Evolutionary conservation across 192 early-diverging fungal species (phyloP), one percentile per base, ranked within the genome.

Genomic region (Powellomyces hirtus): DNA sequence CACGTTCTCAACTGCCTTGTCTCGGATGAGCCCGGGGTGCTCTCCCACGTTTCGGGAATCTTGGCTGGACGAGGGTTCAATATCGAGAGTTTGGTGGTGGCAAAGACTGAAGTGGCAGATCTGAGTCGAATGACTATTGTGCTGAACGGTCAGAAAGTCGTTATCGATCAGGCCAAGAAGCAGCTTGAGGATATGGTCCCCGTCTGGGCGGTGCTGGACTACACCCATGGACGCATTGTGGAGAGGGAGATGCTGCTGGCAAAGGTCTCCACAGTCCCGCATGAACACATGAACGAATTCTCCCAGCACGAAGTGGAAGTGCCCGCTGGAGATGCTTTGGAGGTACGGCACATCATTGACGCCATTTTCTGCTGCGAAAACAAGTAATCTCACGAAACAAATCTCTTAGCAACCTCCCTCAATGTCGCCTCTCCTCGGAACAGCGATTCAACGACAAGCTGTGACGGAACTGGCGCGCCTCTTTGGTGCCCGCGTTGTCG

Each of bases 201-300:
- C 24, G 92, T 99, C 14, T 98, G 94, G 94, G 95, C 95, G 29
- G 95, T 98, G 38, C 79, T 99, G 67, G 95, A 99, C 77, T 98
- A 97, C 85, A 92, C 94, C 18, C 83, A 90, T 64, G 90, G 90
- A 35, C 85, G 81, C 51, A 85, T 94, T 42, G 89, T 99, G 33
- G 91, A 98, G 79, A 87, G 97, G 52, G 97, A 99, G 81, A 76
- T 97, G 69, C 80, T 96, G 45, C 73, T 99, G 66, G 87, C 92
- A 74, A 99, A 99, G 83, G 91, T 96, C 49, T 94, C 90, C 52
- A 91, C 94, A 38, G 75, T 77, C 40, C 79, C 75, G 40, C 66
- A 77, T 44, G 77, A 76, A 67, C 71, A 70, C 40, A 29, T 67
- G 51, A 33, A 38, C 29, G 70, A 70, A 27, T 68, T 61, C 22